Evolutionary conservation across 805 yeast species (phyloP).

Genomic region (Kuraishia borneana): DNA sequence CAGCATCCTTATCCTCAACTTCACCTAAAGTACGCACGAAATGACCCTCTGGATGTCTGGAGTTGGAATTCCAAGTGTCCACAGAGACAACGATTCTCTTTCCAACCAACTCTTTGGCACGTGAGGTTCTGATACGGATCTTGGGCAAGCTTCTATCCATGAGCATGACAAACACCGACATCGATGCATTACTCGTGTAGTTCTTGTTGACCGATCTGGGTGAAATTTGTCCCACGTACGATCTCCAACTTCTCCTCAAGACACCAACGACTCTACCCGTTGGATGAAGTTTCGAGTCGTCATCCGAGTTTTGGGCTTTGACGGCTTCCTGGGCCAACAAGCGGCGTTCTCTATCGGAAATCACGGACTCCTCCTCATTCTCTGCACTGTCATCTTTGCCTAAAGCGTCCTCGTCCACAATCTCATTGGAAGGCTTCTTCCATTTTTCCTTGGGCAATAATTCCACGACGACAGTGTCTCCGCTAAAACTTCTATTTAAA

Average conservation of each 20-base stretch:
- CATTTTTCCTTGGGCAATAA: constrained; percentile 76
- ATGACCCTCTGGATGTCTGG: constrained; percentile 90
- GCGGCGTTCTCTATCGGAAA: constrained; percentile 62
- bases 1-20: constrained; percentile 87
- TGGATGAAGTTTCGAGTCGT: constrained; percentile 54
- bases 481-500: constrained; percentile 83
- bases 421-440: constrained; percentile 75
- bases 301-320: constrained; percentile 34
- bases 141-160: constrained; percentile 88
- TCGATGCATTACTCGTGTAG: constrained; percentile 50
- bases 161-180: constrained; percentile 71
- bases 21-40: constrained; percentile 84
- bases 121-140: constrained; percentile 77
- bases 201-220: constrained; percentile 52
- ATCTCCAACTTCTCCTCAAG: constrained; percentile 86
- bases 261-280: constrained; percentile 89
- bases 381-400: constrained; percentile 53
- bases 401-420: constrained; percentile 62
- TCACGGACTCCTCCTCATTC: constrained; percentile 31
- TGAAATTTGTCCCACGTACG: constrained; percentile 88
- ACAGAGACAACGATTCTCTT: constrained; percentile 87
- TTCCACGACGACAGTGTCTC: constrained; percentile 88
- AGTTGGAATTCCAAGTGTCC: constrained; percentile 82
- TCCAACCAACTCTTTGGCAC: constrained; percentile 73
- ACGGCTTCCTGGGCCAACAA: constrained; percentile 70